Evolutionary conservation across 106 monocot genomes (phyloP).

Genomic region (Acanthochlamys bracteata): DNA sequence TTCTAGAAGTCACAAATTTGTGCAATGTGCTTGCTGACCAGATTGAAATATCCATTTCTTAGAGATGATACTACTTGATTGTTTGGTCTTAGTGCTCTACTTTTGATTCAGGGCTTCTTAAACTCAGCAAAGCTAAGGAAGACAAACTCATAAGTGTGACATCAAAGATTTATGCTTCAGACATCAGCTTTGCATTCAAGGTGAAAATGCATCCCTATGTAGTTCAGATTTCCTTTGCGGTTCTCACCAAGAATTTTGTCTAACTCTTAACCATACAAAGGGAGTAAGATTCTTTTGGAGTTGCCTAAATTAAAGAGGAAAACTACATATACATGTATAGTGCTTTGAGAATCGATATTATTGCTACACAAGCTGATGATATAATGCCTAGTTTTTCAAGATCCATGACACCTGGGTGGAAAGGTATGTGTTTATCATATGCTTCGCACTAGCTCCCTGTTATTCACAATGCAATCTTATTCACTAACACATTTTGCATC

Average conservation of each 20-base stretch:
- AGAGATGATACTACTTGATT: no score
- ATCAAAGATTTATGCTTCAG: slow-evolving; percentile 50
- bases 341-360: no score
- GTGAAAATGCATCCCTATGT: slow-evolving; percentile 14
- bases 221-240: background rate
- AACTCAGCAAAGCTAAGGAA: slow-evolving; percentile 56
- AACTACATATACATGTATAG: background rate
- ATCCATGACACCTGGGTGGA: no score
- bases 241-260: background rate
- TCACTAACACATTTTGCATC: no score
- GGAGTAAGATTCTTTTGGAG: slow-evolving; percentile 23
- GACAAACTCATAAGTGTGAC: slow-evolving; percentile 52
- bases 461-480: no score
- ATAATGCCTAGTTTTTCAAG: no score
- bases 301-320: slow-evolving; percentile 14
- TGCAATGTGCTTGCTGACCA: slow-evolving; percentile 80
- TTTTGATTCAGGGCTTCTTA: slow-evolving; percentile 47
- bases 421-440: no score
- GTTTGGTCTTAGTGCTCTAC: background rate
- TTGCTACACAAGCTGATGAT: no score
- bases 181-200: slow-evolving; percentile 82
- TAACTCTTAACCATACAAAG: slow-evolving; percentile 9
- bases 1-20: slow-evolving; percentile 67
- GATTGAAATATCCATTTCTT: slow-evolving; percentile 22
- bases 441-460: no score